phyloP scores from a whole-genome alignment of 1,284 basidiomycete species.

The Takashimella koratensis region DNA sequence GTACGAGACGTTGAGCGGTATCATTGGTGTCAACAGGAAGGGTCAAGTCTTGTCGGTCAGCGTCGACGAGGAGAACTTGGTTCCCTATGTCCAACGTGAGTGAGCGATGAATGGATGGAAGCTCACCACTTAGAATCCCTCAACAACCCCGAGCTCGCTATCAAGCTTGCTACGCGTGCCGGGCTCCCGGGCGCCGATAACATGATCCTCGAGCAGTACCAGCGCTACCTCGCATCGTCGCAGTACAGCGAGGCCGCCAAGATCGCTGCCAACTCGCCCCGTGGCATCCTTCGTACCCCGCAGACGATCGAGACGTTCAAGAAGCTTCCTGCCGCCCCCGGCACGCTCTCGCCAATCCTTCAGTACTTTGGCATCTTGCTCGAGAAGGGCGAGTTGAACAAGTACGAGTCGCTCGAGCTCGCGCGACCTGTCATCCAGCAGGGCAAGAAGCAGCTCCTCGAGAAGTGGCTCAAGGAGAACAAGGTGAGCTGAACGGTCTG shows the following conservation, averaged over 20 bases:
- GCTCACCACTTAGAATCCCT: constrained; percentile 59
- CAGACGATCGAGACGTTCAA: constrained; percentile 99
- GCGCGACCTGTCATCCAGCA: constrained; percentile 94
- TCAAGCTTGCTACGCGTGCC: constrained; percentile 96
- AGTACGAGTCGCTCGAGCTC: constrained; percentile 91
- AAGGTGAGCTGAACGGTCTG: constrained; percentile 57
- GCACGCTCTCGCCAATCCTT: constrained; percentile 90
- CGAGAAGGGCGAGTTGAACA: constrained; percentile 97
- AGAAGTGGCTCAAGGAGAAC: constrained; percentile 99
- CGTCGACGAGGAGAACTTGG: constrained; percentile 92
- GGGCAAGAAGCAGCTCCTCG: constrained; percentile 93
- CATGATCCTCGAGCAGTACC: constrained; percentile 93
- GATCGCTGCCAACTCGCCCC: constrained; percentile 94
- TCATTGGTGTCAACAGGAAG: constrained; percentile 99
- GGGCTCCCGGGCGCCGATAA: constrained; percentile 98
- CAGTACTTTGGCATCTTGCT: constrained; percentile 98
- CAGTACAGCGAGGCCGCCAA: constrained; percentile 97
- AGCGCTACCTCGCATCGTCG: constrained; percentile 83
- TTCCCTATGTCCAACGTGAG: constrained; percentile 81
- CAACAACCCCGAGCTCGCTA: constrained; percentile 96
- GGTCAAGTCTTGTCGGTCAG: constrained; percentile 97
- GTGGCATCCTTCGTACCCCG: constrained; percentile 90
- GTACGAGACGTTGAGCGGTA: constrained; percentile 89
- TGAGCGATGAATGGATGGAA: no score
- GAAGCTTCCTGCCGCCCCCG: constrained; percentile 82